Evolutionary conservation across 2,329 filamentous ascomycete species (phyloP).

Genomic region (Bipolaris zeicola): DNA sequence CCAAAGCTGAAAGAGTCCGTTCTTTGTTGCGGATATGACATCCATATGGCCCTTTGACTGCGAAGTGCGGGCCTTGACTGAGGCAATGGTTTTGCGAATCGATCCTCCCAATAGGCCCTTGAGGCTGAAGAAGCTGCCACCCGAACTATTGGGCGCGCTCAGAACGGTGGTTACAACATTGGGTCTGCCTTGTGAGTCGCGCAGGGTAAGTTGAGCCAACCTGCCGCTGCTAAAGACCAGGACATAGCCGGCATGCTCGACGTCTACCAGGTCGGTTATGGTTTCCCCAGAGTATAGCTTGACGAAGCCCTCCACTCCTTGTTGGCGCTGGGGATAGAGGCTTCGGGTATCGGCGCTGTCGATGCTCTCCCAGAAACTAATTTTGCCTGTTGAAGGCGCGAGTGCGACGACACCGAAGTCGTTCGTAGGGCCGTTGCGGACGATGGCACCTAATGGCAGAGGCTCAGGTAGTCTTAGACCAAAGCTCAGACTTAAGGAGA

Average conservation of each 20-base stretch:
- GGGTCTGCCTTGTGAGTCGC: conserved; percentile 86
- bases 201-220: conserved; percentile 81
- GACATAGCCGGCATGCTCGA: conserved; percentile 86
- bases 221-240: conserved; percentile 84
- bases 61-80: conserved; percentile 75
- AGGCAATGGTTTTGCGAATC: conserved; percentile 77
- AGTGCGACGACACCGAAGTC: conserved; percentile 87
- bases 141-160: conserved; percentile 59
- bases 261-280: conserved; percentile 77
- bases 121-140: conserved; percentile 80
- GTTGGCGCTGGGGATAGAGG: conserved; percentile 80
- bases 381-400: conserved; percentile 80
- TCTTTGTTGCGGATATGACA: conserved; percentile 77
- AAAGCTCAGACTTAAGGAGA: conserved; percentile 79
- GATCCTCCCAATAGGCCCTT: conserved; percentile 74
- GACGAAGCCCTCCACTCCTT: conserved; percentile 76
- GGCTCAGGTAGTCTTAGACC: conserved; percentile 71
- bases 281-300: conserved; percentile 79
- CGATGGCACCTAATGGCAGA: conserved; percentile 80
- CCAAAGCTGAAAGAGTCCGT: conserved; percentile 83
- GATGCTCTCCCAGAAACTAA: conserved; percentile 95
- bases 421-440: conserved; percentile 76
- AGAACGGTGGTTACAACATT: conserved; percentile 79
- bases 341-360: conserved; percentile 84
- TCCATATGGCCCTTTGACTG: conserved; percentile 81